These are phyloP conservation scores for Malus sieversii DNA, from an alignment of 306 rosid genomes.

Conservation along the genomic window DNA sequence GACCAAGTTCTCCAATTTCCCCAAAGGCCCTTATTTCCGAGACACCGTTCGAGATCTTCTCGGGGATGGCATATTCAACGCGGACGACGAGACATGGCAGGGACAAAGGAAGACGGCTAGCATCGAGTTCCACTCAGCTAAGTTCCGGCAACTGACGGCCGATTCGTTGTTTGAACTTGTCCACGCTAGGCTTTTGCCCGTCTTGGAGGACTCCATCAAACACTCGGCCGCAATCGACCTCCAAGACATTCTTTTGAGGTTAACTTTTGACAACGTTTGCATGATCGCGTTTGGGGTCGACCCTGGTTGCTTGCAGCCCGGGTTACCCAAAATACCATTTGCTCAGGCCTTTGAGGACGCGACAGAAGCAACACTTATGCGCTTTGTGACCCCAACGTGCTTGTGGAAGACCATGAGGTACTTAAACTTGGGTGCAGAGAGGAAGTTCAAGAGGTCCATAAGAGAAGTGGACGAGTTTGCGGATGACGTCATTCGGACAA, in stretches of 20 bases:
- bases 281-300: conserved; percentile 92
- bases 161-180: conserved; percentile 64
- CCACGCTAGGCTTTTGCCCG: conserved; percentile 52
- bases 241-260: conserved; percentile 66
- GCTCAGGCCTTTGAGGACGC: conserved; percentile 90
- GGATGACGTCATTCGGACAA: conserved; percentile 51
- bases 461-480: conserved; percentile 73
- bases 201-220: conserved; percentile 34
- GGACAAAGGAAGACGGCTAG: conserved; percentile 79
- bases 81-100: conserved; percentile 76
- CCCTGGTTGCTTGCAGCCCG: conserved; percentile 61
- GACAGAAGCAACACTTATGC: conserved; percentile 60
- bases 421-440: conserved; percentile 60
- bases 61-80: conserved; percentile 75
- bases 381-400: conserved; percentile 55
- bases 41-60: conserved; percentile 63
- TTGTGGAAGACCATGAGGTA: conserved; percentile 72
- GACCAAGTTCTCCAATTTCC: conserved; percentile 55
- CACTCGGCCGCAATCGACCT: conserved; percentile 36
- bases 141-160: conserved; percentile 49
- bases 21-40: conserved; percentile 69
- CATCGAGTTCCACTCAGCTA: conserved; percentile 79
- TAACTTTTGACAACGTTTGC: conserved; percentile 87
- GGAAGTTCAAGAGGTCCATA: conserved; percentile 49
- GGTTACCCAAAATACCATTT: conserved; percentile 61